A percentile compares a stretch with the other conserved stretches of the same genome.
These are phyloP conservation scores for Penicillium coffeae DNA, from an alignment of 495 filamentous ascomycete species.

Conservation along the genomic window DNA sequence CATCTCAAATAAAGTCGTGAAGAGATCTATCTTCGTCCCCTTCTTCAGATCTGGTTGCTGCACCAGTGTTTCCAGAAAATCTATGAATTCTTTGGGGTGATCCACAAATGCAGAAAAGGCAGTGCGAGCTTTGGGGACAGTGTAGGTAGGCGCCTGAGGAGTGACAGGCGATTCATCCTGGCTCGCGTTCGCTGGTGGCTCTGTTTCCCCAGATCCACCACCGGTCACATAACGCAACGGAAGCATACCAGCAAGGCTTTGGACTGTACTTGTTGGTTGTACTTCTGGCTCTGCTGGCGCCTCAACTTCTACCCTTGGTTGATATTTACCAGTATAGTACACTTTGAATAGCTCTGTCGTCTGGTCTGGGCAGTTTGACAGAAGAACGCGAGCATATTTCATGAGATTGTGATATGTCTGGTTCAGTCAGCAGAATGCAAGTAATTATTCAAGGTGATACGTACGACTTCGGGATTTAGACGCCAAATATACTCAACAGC, in stretches of 20 bases:
- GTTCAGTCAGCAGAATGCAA: neutral
- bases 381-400: constrained; percentile 88
- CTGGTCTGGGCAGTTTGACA: constrained; percentile 75
- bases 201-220: constrained; percentile 35
- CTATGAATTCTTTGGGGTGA: constrained; percentile 83
- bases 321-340: constrained; percentile 86
- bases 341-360: constrained; percentile 85
- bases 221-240: constrained; percentile 81
- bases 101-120: constrained; percentile 97
- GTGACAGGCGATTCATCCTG: constrained; percentile 22
- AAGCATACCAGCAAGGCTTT: constrained; percentile 77
- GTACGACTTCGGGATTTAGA: constrained; percentile 74
- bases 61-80: constrained; percentile 82
- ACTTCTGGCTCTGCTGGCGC: constrained; percentile 47
- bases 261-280: constrained; percentile 65
- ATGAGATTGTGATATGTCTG: constrained; percentile 86
- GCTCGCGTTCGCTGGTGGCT: constrained; percentile 31
- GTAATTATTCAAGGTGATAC: constrained; percentile 14
- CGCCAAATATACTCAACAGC: constrained; percentile 89
- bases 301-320: constrained; percentile 64
- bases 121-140: constrained; percentile 72
- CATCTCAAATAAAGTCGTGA: constrained; percentile 96
- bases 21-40: constrained; percentile 76
- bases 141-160: constrained; percentile 29
- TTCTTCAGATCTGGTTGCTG: constrained; percentile 62